Evolutionary conservation across 2,329 filamentous ascomycete species (phyloP), one percentile per base, ranked within the genome.

Genomic region (Monascus ruber): DNA sequence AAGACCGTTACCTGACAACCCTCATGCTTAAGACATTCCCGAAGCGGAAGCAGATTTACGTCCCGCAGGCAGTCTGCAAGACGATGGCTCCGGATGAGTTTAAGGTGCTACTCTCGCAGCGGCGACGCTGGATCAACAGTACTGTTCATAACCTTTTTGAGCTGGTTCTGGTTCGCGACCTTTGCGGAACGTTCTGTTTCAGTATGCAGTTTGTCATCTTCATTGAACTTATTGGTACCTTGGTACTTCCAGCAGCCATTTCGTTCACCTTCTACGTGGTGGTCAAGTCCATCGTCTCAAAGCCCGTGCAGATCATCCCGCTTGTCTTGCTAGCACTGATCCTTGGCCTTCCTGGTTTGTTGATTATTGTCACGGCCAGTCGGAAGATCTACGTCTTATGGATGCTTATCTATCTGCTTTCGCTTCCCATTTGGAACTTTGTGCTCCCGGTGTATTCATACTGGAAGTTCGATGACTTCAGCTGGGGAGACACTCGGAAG

Each of bases 391-490:
- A 98, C 57, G 81, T 98, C 33, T 65, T 83, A 33, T 98, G 91
- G 91, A 96, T 98, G 91, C 60, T 91, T 33, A 91, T 96, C 63
- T 98, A 98, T 63, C 77, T 98, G 11, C 39, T 88, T 34, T 94
- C 91, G 1, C 77, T 98, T 1, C 93, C 93, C 0, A 76, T 98
- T 42, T 98, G 91, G 91, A 98, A 98, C 65, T 94, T 98, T 60
- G 73, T 98, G 31, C 78, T 98, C 6, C 91, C 91, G 0, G 77
- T 78, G 5, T 98, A 98, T 59, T 83, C 91, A 3, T 98, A 89
- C 72, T 98, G 91, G 91, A 96, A 98, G 68, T 98, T 98, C 60
- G 91, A 98, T 61, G 91, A 98, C 69, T 98, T 98, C 72, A 94
- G 85, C 41, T 98, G 91, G 91, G 91, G 91, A 55, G 93, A 98